Percentiles rank a stretch among this genome's conserved stretches.
Conservation (phyloP, 495 filamentous ascomycete genomes). For the Parachaetomium inaequale region DNA sequence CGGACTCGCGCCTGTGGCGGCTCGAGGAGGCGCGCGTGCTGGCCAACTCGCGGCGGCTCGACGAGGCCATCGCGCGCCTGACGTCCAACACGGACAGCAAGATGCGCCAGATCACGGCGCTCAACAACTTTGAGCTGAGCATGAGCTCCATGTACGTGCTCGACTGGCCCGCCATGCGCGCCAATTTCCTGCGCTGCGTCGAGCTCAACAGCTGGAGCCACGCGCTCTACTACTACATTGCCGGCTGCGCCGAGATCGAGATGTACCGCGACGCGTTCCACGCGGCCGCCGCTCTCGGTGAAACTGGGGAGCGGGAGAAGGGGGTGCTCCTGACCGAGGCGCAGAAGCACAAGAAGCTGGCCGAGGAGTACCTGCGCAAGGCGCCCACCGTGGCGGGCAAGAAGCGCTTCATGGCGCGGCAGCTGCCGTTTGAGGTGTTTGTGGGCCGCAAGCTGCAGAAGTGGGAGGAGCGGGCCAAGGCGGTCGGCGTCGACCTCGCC, state of each 20-base stretch:
- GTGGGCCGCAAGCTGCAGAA: slow-evolving; percentile 80
- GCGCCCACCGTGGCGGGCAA: slow-evolving; percentile 75
- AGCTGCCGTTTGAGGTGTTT: slow-evolving; percentile 88
- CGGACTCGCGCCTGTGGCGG: slow-evolving; percentile 80
- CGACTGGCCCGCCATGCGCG: slow-evolving; percentile 64
- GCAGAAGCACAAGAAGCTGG: slow-evolving; percentile 51
- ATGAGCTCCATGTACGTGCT: slow-evolving; percentile 77
- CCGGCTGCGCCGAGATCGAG: slow-evolving; percentile 71
- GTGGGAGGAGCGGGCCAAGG: slow-evolving; percentile 78
- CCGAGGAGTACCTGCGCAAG: slow-evolving; percentile 64
- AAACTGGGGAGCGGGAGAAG: slow-evolving; percentile 37
- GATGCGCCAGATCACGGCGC: slow-evolving; percentile 78
- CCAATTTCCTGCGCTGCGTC: slow-evolving; percentile 72
- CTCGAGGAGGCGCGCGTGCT: slow-evolving; percentile 85
- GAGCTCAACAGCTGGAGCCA: slow-evolving; percentile 90
- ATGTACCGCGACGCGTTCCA: slow-evolving; percentile 63
- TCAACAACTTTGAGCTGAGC: slow-evolving; percentile 80
- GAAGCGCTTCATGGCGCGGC: slow-evolving; percentile 84
- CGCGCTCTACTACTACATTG: slow-evolving; percentile 85
- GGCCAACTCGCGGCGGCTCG: slow-evolving; percentile 62
- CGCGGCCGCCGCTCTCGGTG: slow-evolving; percentile 50
- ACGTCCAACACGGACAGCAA: slow-evolving; percentile 56
- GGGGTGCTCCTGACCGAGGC: slow-evolving; percentile 28
- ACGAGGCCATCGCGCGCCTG: slow-evolving; percentile 64
- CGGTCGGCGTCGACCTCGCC: slow-evolving; percentile 63